Evolutionary conservation across 768 basidiomycete species (phyloP), one percentile per base, ranked within the genome.

Genomic region (Auriscalpium orientale): DNA sequence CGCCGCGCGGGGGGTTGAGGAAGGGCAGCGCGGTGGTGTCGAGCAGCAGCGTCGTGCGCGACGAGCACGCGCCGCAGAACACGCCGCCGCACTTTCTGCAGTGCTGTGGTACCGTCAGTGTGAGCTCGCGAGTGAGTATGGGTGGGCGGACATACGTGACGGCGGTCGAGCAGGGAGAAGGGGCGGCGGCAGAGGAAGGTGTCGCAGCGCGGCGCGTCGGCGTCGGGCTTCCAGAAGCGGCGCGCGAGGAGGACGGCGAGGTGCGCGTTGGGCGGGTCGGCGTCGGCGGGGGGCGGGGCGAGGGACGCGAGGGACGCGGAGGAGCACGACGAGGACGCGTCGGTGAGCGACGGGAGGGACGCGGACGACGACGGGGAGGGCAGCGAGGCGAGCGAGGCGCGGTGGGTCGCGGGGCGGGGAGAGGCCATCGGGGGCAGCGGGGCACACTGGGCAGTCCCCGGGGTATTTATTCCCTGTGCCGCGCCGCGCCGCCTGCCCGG

Each of bases 61-160:
- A 71, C 1, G 83, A 79, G 67, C 89, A 91, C 7, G 76, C 68
- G 49, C 68, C 68, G 70, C 89, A 91, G 67, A 83, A 90, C 33
- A 91, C 72, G 59, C 87, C 87, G 50, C 89, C 89, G 61, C 89
- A 91, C 67, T 90, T 91, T 67, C 89, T 80, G 70, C 89, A 91
- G 58, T 91, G 89, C 85, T 87, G 63, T 86, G 83, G n/a, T n/a
- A n/a, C n/a, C n/a, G n/a, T n/a, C n/a, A n/a, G n/a, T n/a, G n/a
- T n/a, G n/a, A n/a, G n/a, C n/a, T n/a, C n/a, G n/a, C n/a, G n/a
- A n/a, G n/a, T n/a, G n/a, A 86, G 56, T 89, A 74, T 3, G 84
- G 86, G 0, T 48, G 47, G 10, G 22, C 33, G 48, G 13, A 77
- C 85, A 63, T 66, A 87, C 85, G 66, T 91, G 89, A 71, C 82